Conservation (phyloP, 2,329 filamentous ascomycete species). For the Aureobasidium mangrovei region DNA sequence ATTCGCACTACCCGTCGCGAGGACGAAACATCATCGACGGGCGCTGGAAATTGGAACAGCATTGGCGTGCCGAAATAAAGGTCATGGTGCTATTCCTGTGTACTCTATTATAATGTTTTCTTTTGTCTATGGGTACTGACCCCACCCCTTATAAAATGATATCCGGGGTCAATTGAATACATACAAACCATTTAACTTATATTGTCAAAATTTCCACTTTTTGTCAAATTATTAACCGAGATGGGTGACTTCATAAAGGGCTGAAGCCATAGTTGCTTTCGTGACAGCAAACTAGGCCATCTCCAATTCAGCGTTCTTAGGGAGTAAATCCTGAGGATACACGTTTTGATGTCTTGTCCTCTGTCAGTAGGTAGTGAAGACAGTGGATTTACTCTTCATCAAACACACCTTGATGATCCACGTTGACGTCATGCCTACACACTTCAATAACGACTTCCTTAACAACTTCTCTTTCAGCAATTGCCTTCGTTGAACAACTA, state of each 20-base stretch:
- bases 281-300: too few relatives aligned
- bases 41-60: neutral
- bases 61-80: conserved; percentile 2
- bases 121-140: neutral
- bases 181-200: neutral
- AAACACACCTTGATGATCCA: neutral
- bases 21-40: neutral
- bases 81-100: too few relatives aligned
- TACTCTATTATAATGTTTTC: neutral
- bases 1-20: conserved; percentile 2
- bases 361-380: neutral
- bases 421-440: neutral
- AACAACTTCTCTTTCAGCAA: neutral
- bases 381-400: neutral
- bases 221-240: neutral
- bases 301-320: too few relatives aligned
- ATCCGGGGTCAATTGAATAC: conserved; percentile 1
- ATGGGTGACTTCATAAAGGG: too few relatives aligned
- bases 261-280: too few relatives aligned
- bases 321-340: too few relatives aligned
- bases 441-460: too few relatives aligned
- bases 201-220: neutral
- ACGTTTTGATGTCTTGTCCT: neutral
- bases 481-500: neutral
- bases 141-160: neutral